These are phyloP conservation scores for Pseudogymnoascus sp. DNA, from an alignment of 2,329 filamentous ascomycete genomes.

Conservation along the genomic window DNA sequence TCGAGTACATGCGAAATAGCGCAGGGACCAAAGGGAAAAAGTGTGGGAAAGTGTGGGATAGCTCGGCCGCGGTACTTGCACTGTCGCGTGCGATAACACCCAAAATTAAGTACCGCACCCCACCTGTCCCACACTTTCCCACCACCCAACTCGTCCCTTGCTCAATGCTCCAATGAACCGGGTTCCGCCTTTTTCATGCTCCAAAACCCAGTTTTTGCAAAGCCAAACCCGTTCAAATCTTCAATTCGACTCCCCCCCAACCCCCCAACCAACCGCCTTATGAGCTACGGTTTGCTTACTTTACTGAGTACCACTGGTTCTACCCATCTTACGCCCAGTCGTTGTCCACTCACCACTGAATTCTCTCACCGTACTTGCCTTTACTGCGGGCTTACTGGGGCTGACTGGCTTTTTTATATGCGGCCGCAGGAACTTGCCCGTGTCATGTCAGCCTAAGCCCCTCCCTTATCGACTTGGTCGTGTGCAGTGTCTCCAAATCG, in stretches of 20 bases:
- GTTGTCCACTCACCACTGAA: neutral
- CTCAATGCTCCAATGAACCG: no score
- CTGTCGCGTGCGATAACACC: neutral
- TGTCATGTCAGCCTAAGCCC: slow-evolving; percentile 1
- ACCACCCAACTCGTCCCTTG: no score
- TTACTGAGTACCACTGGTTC: neutral
- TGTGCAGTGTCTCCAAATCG: neutral
- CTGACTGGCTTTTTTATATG: neutral
- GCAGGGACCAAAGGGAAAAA: neutral
- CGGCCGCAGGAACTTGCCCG: neutral
- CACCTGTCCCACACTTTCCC: neutral
- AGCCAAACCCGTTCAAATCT: neutral
- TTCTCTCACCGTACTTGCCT: neutral
- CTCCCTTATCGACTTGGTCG: neutral
- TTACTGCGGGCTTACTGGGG: no score
- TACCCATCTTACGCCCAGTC: neutral
- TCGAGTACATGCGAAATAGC: neutral
- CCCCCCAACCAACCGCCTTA: neutral
- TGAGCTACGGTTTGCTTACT: neutral
- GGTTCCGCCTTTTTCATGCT: neutral
- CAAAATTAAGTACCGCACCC: neutral
- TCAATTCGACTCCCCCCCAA: neutral
- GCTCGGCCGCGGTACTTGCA: neutral
- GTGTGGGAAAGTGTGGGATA: neutral
- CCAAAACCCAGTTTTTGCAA: neutral